phyloP scores from a whole-genome alignment of 2,329 filamentous ascomycete species.

The Scytalidium sp. region DNA sequence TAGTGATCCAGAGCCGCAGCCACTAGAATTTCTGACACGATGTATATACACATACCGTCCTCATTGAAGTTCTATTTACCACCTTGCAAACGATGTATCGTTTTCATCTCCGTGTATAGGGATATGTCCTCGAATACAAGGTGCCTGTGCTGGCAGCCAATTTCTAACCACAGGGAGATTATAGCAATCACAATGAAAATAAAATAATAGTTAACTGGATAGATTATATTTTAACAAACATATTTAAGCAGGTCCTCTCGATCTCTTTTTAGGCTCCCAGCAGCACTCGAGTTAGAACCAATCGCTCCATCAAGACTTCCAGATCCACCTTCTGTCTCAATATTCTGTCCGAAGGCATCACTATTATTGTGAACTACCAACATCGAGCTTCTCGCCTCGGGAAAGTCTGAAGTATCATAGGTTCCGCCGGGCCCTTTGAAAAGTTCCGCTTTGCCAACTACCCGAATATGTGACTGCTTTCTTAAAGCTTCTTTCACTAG shows the following conservation, averaged over 20 bases:
- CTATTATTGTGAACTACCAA: constrained; percentile 27
- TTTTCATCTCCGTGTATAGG: too few species aligned
- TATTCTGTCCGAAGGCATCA: constrained; percentile 28
- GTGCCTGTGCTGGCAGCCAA: too few species aligned
- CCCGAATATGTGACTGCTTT: constrained; percentile 12
- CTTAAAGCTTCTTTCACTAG: constrained; percentile 11
- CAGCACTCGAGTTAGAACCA: constrained; percentile 20
- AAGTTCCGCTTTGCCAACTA: constrained; percentile 13
- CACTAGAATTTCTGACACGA: too few species aligned
- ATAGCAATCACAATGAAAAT: too few species aligned
- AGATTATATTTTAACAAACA: constrained; percentile 14
- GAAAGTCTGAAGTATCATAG: constrained; percentile 9
- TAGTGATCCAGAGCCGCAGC: too few species aligned
- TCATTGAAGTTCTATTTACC: too few species aligned
- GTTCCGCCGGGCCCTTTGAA: constrained; percentile 10
- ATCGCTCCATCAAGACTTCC: constrained; percentile 27
- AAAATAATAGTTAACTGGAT: too few species aligned
- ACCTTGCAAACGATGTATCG: too few species aligned
- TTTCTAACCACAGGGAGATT: too few species aligned
- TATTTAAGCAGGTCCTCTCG: constrained; percentile 20
- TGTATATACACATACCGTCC: too few species aligned
- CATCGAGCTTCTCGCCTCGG: constrained; percentile 11
- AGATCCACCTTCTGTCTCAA: constrained; percentile 19
- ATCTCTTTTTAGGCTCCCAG: constrained; percentile 20
- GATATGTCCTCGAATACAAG: too few species aligned